A percentile compares a stretch with the other conserved stretches of the same genome.
Conservation (phyloP, 345 rosid genomes). For the Melastoma malabathricum region DNA sequence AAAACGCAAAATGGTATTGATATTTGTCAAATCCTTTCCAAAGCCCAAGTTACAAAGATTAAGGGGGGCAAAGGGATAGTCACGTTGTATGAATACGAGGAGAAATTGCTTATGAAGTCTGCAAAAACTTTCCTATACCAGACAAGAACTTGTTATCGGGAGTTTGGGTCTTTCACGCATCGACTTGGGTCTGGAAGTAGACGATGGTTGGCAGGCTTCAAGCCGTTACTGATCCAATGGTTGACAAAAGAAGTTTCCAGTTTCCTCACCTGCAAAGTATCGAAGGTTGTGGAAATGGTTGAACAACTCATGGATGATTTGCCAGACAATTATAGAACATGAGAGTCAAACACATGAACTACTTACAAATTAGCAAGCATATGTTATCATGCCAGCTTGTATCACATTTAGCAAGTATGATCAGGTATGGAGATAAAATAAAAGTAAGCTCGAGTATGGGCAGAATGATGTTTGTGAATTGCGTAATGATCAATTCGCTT, state of each 20-base stretch:
- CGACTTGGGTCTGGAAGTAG: slow-evolving; percentile 41
- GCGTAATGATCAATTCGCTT: too few relatives aligned
- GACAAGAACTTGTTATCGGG: slow-evolving; percentile 16
- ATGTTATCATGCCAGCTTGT: too few relatives aligned
- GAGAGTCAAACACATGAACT: too few relatives aligned
- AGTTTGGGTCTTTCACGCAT: slow-evolving; percentile 46
- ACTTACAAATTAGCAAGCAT: too few relatives aligned
- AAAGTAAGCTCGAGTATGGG: too few relatives aligned
- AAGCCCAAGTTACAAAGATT: slow-evolving; percentile 4
- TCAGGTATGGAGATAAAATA: too few relatives aligned
- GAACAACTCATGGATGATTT: slow-evolving; percentile 3
- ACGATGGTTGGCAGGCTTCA: slow-evolving; percentile 49
- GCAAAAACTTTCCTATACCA: slow-evolving; percentile 8
- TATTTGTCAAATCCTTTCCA: neutral
- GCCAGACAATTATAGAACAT: neutral
- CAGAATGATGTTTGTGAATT: too few relatives aligned
- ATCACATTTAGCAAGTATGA: too few relatives aligned
- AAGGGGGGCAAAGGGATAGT: slow-evolving; percentile 3
- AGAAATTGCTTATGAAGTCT: neutral
- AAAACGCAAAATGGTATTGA: neutral
- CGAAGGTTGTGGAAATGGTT: neutral
- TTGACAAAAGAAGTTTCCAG: slow-evolving; percentile 49
- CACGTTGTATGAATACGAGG: neutral
- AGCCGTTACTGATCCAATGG: slow-evolving; percentile 50
- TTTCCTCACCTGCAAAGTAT: slow-evolving; percentile 69